Evolutionary conservation across 2,329 filamentous ascomycete genomes (phyloP), one percentile per base, ranked within the genome.

Genomic region (Venturia nashicola): DNA sequence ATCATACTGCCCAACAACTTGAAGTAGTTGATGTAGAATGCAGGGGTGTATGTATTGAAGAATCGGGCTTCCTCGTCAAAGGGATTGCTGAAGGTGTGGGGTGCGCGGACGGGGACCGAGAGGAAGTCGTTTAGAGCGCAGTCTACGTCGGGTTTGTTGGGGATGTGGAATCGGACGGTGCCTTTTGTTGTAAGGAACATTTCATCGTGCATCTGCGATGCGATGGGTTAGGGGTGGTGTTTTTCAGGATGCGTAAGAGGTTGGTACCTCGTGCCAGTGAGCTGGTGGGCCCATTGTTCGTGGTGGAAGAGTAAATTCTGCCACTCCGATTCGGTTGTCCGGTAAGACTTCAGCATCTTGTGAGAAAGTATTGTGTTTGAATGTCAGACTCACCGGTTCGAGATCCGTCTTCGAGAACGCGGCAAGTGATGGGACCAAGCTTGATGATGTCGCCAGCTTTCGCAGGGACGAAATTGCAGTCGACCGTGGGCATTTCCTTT

Each of bases 11-110:
- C 74, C 68, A 83, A 67, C 54, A 82, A 72, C 72, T 80, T 81
- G 71, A 84, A 83, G 68, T 83, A 83, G 65, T 82, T 79, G 66
- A 84, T 80, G 68, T 83, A 83, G 67, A 81, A 83, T 2, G 78
- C 79, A 0, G 82, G 82, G 32, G 80, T 84, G 65, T 77, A 81
- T 0, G 82, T 84, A 69, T 83, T 84, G 74, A 83, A 78, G 69
- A 85, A 81, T 66, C 76, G 77, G 3, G 80, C 78, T 66, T 82
- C 80, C 67, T 80, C 76, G 59, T 82, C 78, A 54, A 77, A 78
- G 0, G 82, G 79, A 64, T 85, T 84, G 61, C 73, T 77, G 71
- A 85, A 84, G 0, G 80, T 83, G 69, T 84, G 81, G 11, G 82
- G 81, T 14, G 78, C 77, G 8, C 81, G 76, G 43, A 78, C 79